phyloP scores from a whole-genome alignment of 1,139 yeast species.

The Eremothecium sinecaudum region DNA sequence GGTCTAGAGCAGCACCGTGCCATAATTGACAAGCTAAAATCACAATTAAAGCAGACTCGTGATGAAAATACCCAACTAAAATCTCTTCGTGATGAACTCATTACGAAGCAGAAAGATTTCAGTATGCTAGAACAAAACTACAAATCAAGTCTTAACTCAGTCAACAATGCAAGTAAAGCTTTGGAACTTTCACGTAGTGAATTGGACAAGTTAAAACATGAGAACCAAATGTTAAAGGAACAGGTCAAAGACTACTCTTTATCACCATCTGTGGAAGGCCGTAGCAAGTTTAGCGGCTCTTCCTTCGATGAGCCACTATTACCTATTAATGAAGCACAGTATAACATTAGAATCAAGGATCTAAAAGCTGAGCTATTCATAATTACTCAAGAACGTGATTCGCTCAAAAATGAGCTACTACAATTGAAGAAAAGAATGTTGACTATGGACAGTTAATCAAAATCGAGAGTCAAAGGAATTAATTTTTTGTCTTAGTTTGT shows the following conservation, averaged over 20 bases:
- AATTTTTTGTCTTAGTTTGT: constrained; percentile 2
- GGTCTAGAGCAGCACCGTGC: constrained; percentile 15
- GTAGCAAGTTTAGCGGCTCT: constrained; percentile 23
- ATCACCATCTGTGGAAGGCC: constrained; percentile 32
- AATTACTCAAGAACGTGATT: constrained; percentile 75
- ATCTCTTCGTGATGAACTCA: constrained; percentile 15
- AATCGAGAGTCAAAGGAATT: no score
- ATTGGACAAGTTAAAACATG: constrained; percentile 47
- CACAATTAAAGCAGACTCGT: constrained; percentile 20
- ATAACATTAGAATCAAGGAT: constrained; percentile 68
- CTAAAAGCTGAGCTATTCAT: constrained; percentile 77
- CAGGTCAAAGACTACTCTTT: constrained; percentile 8
- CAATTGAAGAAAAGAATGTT: constrained; percentile 49
- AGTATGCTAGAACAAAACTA: constrained; percentile 46
- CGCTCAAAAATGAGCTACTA: constrained; percentile 56
- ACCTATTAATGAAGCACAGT: constrained; percentile 53
- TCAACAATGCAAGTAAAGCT: constrained; percentile 68
- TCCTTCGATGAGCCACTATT: constrained; percentile 37
- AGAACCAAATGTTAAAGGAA: constrained; percentile 41
- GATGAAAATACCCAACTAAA: constrained; percentile 18
- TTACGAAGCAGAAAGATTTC: constrained; percentile 26
- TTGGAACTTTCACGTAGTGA: constrained; percentile 66
- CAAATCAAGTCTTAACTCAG: constrained; percentile 60
- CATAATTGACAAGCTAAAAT: constrained; percentile 19
- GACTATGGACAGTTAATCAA: constrained; percentile 6